phyloP scores from a whole-genome alignment of 495 filamentous ascomycete species.

The Mytilinidion resinicola region DNA sequence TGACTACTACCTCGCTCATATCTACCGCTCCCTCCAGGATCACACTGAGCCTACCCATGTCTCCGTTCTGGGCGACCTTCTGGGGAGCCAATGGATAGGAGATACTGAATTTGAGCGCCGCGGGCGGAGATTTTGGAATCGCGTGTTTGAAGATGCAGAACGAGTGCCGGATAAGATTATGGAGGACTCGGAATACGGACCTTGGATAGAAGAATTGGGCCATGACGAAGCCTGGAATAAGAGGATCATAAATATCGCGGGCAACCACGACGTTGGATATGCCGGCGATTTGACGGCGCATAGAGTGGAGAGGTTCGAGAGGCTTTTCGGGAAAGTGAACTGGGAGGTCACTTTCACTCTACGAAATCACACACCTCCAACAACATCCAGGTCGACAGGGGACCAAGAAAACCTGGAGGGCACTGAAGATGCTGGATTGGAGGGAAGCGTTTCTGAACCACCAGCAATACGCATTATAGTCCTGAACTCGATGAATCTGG shows the following conservation, averaged over 20 bases:
- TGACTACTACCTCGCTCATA: conserved; percentile 88
- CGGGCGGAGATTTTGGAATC: conserved; percentile 70
- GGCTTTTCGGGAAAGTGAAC: conserved; percentile 74
- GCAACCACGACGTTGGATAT: conserved; percentile 96
- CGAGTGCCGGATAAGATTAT: conserved; percentile 44
- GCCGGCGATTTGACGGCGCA: conserved; percentile 74
- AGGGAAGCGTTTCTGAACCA: background rate
- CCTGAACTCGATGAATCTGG: conserved; percentile 86
- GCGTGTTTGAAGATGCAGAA: conserved; percentile 64
- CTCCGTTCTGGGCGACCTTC: conserved; percentile 78
- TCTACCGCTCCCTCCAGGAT: conserved; percentile 80
- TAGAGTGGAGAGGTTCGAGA: conserved; percentile 71
- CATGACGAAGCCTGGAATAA: conserved; percentile 57
- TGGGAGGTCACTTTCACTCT: conserved; percentile 76
- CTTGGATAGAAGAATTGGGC: conserved; percentile 42
- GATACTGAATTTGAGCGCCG: conserved; percentile 74
- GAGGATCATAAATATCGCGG: conserved; percentile 79
- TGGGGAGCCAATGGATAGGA: conserved; percentile 94
- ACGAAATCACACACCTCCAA: conserved; percentile 13
- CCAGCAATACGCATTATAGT: conserved; percentile 67
- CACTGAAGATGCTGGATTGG: background rate
- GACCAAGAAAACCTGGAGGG: background rate
- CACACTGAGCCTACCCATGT: conserved; percentile 81
- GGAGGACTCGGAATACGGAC: conserved; percentile 40
- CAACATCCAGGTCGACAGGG: background rate